Conservation (phyloP, 805 yeast genomes). For the Ogataea pini region DNA sequence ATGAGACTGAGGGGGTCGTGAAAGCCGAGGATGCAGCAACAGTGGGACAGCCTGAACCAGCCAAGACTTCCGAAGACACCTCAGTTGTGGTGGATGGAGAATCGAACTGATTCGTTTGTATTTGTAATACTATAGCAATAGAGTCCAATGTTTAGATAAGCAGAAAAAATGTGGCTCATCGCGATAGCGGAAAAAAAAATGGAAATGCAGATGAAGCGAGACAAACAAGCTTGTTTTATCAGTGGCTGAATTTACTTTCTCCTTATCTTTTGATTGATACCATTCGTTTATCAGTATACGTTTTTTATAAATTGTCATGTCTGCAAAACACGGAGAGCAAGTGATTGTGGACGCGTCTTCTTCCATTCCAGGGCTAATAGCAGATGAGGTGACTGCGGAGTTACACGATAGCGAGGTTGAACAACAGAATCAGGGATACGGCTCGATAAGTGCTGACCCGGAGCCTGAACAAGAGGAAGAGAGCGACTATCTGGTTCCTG, state of each 20-base stretch:
- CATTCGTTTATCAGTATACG: no score
- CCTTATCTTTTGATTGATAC: no score
- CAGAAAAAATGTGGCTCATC: background rate
- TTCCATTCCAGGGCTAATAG: constrained; percentile 31
- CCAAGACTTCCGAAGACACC: no score
- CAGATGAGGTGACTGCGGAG: constrained; percentile 30
- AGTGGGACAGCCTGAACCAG: no score
- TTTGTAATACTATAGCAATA: background rate
- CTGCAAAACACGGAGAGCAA: background rate
- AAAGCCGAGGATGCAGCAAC: background rate
- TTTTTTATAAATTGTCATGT: no score
- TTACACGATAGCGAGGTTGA: constrained; percentile 5
- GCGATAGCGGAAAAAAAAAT: no score
- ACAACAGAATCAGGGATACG: constrained; percentile 5
- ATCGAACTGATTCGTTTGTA: no score
- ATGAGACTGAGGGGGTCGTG: background rate
- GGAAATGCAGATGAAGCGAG: no score
- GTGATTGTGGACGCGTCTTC: constrained; percentile 27
- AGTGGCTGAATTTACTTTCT: no score
- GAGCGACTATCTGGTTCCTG: constrained; percentile 32
- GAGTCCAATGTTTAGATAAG: background rate
- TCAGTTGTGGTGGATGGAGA: no score
- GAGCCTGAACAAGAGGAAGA: constrained; percentile 4
- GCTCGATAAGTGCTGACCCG: constrained; percentile 7
- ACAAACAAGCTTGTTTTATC: no score